These are phyloP conservation scores for Claviceps fusiformis DNA, from an alignment of 2,329 filamentous ascomycete genomes.

Conservation along the genomic window DNA sequence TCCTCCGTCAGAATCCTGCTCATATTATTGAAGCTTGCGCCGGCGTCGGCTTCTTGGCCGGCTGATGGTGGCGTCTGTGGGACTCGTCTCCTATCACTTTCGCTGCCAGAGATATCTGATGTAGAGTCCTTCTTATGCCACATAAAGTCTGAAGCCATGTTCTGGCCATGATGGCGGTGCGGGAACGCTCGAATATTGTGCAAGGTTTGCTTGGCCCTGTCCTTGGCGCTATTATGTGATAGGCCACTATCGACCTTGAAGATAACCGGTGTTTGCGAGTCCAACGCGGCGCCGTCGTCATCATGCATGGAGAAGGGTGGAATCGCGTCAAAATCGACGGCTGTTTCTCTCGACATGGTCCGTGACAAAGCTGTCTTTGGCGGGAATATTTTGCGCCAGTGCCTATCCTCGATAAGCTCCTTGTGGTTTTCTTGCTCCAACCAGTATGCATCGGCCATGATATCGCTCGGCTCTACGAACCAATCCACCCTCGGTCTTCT, in stretches of 20 bases:
- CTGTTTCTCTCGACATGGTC: constrained; percentile 18
- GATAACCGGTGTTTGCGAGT: constrained; percentile 12
- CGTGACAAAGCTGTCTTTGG: constrained; percentile 17
- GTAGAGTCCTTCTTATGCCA: constrained; percentile 35
- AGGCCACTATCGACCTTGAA: constrained; percentile 25
- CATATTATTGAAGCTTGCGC: constrained; percentile 35
- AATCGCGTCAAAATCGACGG: constrained; percentile 13
- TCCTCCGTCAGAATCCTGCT: constrained; percentile 41
- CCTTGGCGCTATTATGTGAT: constrained; percentile 38
- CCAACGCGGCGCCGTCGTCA: constrained; percentile 7
- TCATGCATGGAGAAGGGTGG: constrained; percentile 15
- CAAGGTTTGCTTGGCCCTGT: constrained; percentile 46
- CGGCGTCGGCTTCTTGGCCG: constrained; percentile 18
- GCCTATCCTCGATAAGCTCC: constrained; percentile 62
- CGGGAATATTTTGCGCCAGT: constrained; percentile 61
- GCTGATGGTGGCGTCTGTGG: constrained; percentile 15
- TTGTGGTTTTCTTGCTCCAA: constrained; percentile 73
- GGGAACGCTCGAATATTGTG: constrained; percentile 40
- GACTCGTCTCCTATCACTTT: constrained; percentile 28
- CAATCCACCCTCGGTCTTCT: constrained; percentile 72
- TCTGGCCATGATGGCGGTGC: constrained; percentile 39
- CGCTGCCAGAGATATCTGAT: constrained; percentile 49
- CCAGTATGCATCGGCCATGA: constrained; percentile 87
- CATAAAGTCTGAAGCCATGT: constrained; percentile 35
- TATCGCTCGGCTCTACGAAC: constrained; percentile 68